Evolutionary conservation across 371 early-diverging fungal species (phyloP), one percentile per base, ranked within the genome.

Genomic region (Mucor mucedo): DNA sequence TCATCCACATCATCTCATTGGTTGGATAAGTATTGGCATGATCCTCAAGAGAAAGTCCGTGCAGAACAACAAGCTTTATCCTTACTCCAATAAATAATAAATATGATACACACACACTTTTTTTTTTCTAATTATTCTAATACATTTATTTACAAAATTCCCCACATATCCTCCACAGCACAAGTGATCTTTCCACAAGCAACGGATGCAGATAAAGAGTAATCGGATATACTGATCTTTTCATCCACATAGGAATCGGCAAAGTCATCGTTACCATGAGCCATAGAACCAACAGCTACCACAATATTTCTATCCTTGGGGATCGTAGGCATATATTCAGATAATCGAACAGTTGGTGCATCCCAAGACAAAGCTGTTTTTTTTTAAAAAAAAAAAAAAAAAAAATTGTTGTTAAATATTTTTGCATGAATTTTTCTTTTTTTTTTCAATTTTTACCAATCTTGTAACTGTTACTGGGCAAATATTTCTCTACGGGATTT

Each of bases 221-320:
- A 99, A 69, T 96, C 94, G 5, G 93, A 92, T 35, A 98, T 87
- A 56, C 95, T 90, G 57, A 98, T 95, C 83, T 97, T 98, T 60
- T 96, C 95, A 76, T 98, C 98, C 21, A 93, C 93, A 66, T 91
- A 93, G n/a, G 87, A 73, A 70, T 97, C 97, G 1, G 93, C 97
- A 88, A 95, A 97, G 70, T 93, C 87, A 73, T 98, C 98, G 35
- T 84, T 83, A 54, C 99, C 98, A 70, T 95, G 96, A n/a, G 98
- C 96, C 91, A 98, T 91, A 10, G 98, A 97, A 59, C 98, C 98
- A 35, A 99, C 87, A 39, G 95, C 93, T 41, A 98, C 92, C 8
- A 93, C 92, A 41, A 97, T 85, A 52, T 88, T 89, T 66, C 92
- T 84, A 57, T 93, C 92, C 41, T 79, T 75, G 2, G 93, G 93